Evolutionary conservation across 768 basidiomycete genomes (phyloP).

Genomic region (Pleurotus sapidus): DNA sequence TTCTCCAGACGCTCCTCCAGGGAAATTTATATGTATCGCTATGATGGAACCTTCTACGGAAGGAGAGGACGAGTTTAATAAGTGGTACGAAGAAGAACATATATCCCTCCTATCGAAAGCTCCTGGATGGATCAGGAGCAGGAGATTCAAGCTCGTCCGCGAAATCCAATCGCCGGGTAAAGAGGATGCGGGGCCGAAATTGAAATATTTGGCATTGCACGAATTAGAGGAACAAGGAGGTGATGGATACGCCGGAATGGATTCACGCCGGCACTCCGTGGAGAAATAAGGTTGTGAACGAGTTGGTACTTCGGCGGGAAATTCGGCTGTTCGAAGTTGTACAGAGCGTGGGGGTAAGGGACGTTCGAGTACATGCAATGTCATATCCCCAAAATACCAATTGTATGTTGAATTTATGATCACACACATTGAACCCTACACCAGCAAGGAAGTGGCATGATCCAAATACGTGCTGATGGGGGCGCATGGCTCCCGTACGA

Average conservation of each 20-base stretch:
- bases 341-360: slow-evolving; percentile 11
- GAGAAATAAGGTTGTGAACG: slow-evolving; percentile 17
- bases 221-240: slow-evolving; percentile 20
- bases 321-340: slow-evolving; percentile 22
- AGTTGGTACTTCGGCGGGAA: slow-evolving; percentile 10
- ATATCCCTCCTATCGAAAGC: slow-evolving; percentile 23
- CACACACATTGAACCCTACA: too few relatives aligned
- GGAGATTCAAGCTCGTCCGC: slow-evolving; percentile 25
- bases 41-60: slow-evolving; percentile 17
- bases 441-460: too few relatives aligned
- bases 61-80: slow-evolving; percentile 27
- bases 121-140: slow-evolving; percentile 27
- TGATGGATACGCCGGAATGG: slow-evolving; percentile 19
- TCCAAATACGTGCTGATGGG: too few relatives aligned
- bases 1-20: slow-evolving; percentile 16
- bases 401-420: too few relatives aligned
- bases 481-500: too few relatives aligned
- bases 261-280: slow-evolving; percentile 22
- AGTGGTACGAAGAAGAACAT: slow-evolving; percentile 35
- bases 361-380: too few relatives aligned
- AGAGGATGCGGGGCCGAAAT: slow-evolving; percentile 12
- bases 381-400: too few relatives aligned
- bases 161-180: slow-evolving; percentile 15
- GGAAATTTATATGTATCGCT: slow-evolving; percentile 20
- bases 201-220: slow-evolving; percentile 32